Evolutionary conservation across 768 basidiomycete genomes (phyloP).

Genomic region (Punctularia strigosozonata): DNA sequence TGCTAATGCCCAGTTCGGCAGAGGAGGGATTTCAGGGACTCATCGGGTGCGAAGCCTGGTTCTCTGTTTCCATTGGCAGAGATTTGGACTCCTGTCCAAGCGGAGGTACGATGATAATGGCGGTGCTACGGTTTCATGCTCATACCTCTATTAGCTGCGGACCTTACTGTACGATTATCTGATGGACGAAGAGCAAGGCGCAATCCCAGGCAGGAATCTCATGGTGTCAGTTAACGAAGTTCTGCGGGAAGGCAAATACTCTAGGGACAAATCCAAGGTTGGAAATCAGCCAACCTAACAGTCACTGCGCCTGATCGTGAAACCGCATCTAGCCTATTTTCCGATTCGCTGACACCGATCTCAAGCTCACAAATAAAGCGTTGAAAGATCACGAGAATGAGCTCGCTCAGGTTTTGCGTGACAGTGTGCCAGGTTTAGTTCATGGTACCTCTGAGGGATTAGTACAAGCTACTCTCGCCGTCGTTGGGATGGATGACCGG

Average conservation of each 20-base stretch:
- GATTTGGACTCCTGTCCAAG: slow-evolving; percentile 79
- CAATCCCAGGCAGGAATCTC: slow-evolving; percentile 70
- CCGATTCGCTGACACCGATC: slow-evolving; percentile 85
- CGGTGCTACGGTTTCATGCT: slow-evolving; percentile 1
- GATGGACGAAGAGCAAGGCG: slow-evolving; percentile 80
- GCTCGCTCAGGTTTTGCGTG: slow-evolving; percentile 69
- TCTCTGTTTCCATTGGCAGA: slow-evolving; percentile 76
- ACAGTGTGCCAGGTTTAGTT: slow-evolving; percentile 91
- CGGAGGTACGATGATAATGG: slow-evolving; percentile 48
- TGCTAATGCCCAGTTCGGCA: slow-evolving; percentile 17
- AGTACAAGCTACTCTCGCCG: slow-evolving; percentile 49
- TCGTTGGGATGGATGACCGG: slow-evolving; percentile 62
- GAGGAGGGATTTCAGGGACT: slow-evolving; percentile 88
- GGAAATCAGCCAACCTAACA: not conserved
- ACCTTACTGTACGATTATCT: slow-evolving; percentile 81
- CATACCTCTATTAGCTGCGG: slow-evolving; percentile 47
- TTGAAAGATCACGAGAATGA: slow-evolving; percentile 77
- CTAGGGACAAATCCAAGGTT: slow-evolving; percentile 74
- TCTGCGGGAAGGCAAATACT: slow-evolving; percentile 70
- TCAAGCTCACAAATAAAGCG: slow-evolving; percentile 52
- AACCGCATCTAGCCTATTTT: slow-evolving; percentile 55
- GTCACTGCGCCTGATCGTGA: too few species aligned
- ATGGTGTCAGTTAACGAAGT: slow-evolving; percentile 92
- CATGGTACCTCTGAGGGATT: slow-evolving; percentile 52
- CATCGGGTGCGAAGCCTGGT: slow-evolving; percentile 64